Evolutionary conservation across 2,329 filamentous ascomycete genomes (phyloP).

Genomic region (Botrytis aclada): DNA sequence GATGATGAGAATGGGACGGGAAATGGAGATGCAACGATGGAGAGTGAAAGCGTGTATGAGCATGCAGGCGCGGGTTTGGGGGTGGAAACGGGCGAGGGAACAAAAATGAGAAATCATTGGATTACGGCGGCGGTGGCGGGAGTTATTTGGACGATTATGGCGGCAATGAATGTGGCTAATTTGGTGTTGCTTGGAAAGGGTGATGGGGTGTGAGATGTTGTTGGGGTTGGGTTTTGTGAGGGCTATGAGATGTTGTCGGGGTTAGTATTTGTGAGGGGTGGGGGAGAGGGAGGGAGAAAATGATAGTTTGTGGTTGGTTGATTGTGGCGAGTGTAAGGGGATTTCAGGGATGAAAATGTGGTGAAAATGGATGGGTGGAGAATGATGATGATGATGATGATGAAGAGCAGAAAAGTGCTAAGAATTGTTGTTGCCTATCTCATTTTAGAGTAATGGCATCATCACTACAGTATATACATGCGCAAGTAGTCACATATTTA

Average conservation of each 20-base stretch:
- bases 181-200: conserved; percentile 60
- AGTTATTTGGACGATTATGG: conserved; percentile 73
- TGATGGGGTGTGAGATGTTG: background rate
- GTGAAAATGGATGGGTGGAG: background rate
- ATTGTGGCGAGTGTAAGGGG: background rate
- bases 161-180: conserved; percentile 72
- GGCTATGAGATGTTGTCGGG: background rate
- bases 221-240: background rate
- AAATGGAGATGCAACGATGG: conserved; percentile 2
- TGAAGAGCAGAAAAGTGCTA: background rate
- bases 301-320: background rate
- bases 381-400: background rate
- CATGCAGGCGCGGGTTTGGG: conserved; percentile 11
- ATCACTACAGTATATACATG: background rate
- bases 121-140: conserved; percentile 55
- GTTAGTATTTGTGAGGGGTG: background rate
- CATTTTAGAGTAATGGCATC: background rate
- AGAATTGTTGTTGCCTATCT: background rate
- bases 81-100: conserved; percentile 28
- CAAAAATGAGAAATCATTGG: conserved; percentile 69
- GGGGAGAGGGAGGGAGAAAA: background rate
- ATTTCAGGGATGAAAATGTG: fast-evolving
- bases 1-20: conserved; percentile 7
- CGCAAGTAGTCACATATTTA: background rate
- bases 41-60: background rate